A percentile compares a stretch with the other conserved stretches of the same genome.
Conservation (phyloP, 2,329 filamentous ascomycete genomes). For the Arthrobotrys pseudoclavata region DNA sequence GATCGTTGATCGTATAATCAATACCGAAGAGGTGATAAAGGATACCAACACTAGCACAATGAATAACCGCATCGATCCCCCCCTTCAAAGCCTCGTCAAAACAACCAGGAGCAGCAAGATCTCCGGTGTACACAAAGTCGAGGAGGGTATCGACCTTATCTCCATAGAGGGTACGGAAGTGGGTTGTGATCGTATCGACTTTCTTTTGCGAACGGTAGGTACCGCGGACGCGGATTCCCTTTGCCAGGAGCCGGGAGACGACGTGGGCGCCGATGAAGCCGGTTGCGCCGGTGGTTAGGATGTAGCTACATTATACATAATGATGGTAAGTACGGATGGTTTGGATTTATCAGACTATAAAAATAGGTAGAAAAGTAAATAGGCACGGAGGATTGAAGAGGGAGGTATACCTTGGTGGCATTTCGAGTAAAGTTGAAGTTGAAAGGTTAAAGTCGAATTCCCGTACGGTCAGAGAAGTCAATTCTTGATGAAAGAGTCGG, state of each 20-base stretch:
- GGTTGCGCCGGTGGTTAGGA: conserved; percentile 44
- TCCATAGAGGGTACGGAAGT: conserved; percentile 31
- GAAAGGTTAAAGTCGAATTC: neutral
- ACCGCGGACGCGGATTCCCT: conserved; percentile 31
- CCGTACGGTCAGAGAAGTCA: neutral
- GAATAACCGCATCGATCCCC: conserved; percentile 36
- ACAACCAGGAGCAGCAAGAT: conserved; percentile 28
- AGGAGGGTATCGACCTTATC: conserved; percentile 28
- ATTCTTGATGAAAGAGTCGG: neutral
- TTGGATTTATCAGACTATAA: neutral
- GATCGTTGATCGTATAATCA: neutral
- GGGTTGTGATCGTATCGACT: conserved; percentile 19
- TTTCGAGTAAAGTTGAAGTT: conserved; percentile 2
- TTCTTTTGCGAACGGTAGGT: conserved; percentile 40
- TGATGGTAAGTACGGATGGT: too few relatives aligned
- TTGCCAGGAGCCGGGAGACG: conserved; percentile 27
- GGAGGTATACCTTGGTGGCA: conserved; percentile 33
- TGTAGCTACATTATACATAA: conserved; percentile 18
- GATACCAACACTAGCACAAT: conserved; percentile 52
- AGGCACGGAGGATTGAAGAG: neutral
- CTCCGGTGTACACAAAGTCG: conserved; percentile 34
- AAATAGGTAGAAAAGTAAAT: neutral
- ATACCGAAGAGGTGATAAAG: neutral
- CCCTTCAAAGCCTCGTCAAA: conserved; percentile 44
- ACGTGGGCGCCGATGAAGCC: conserved; percentile 50